These are phyloP conservation scores for Gonium pectorale DNA, from an alignment of 139 green algal species.

Conservation along the genomic window DNA sequence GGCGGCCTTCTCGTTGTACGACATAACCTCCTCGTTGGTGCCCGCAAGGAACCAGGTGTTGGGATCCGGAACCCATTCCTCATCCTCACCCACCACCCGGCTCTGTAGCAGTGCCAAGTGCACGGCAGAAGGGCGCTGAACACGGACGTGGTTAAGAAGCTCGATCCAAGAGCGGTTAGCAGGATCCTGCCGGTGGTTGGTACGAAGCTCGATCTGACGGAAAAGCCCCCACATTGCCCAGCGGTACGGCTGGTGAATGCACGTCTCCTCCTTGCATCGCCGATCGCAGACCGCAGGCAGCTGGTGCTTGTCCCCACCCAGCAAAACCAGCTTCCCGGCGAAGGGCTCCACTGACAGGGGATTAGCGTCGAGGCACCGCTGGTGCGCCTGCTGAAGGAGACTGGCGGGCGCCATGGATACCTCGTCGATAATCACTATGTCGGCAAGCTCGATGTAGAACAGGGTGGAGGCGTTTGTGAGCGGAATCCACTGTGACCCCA, in stretches of 20 bases:
- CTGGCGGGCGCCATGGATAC: background rate
- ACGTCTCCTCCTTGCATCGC: background rate
- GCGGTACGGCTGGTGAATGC: constrained; percentile 6
- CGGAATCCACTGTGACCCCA: background rate
- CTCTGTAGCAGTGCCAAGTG: background rate
- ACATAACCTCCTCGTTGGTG: background rate
- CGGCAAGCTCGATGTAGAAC: background rate
- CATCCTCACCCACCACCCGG: background rate
- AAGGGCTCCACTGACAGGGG: background rate
- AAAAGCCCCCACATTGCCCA: background rate
- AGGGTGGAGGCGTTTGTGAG: background rate
- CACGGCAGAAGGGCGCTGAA: background rate
- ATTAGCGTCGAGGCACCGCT: background rate
- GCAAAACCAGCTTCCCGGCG: background rate
- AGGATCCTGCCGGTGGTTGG: constrained; percentile 1
- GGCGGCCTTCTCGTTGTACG: background rate
- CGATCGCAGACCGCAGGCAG: background rate
- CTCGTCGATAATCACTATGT: background rate
- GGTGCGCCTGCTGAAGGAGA: background rate
- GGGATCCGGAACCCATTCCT: background rate
- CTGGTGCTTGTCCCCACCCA: constrained; percentile 2
- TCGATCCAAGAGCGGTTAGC: background rate
- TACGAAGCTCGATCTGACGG: background rate
- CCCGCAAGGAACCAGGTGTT: background rate
- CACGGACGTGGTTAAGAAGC: background rate